Evolutionary conservation across 805 yeast species (phyloP).

Genomic region (Tetrapisispora nanseiensis): DNA sequence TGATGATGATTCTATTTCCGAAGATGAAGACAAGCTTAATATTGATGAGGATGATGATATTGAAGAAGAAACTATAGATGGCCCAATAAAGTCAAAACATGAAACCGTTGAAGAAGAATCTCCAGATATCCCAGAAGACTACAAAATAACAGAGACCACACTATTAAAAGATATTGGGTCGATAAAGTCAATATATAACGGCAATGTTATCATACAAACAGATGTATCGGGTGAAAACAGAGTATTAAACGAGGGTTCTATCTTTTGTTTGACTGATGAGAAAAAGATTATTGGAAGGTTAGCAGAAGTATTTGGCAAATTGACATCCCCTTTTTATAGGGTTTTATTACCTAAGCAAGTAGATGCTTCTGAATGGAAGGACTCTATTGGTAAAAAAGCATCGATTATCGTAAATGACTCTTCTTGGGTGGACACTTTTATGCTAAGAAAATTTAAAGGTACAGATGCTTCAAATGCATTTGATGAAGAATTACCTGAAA

Average conservation of each 20-base stretch:
- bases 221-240: constrained; percentile 72
- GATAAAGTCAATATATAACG: constrained; percentile 59
- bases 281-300: constrained; percentile 57
- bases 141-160: constrained; percentile 46
- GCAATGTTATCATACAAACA: constrained; percentile 63
- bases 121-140: constrained; percentile 58
- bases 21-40: constrained; percentile 16
- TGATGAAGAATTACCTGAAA: constrained; percentile 89
- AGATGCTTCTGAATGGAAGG: constrained; percentile 29
- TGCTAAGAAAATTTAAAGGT: constrained; percentile 63
- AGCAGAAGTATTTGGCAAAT: constrained; percentile 83
- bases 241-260: constrained; percentile 69
- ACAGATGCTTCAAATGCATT: constrained; percentile 91
- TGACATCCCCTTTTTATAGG: constrained; percentile 72
- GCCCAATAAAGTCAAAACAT: constrained; percentile 71
- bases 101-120: constrained; percentile 64
- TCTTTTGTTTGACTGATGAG: constrained; percentile 68
- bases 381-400: constrained; percentile 45
- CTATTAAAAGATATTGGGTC: constrained; percentile 66
- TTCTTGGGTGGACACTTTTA: constrained; percentile 65
- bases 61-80: constrained; percentile 34
- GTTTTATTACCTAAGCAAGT: constrained; percentile 41
- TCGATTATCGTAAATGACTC: constrained; percentile 76
- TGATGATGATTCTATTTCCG: constrained; percentile 4
- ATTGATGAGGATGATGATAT: constrained; percentile 10